These are phyloP conservation scores for Trichoderma gamsii DNA, from an alignment of 495 filamentous ascomycete species.

Conservation along the genomic window DNA sequence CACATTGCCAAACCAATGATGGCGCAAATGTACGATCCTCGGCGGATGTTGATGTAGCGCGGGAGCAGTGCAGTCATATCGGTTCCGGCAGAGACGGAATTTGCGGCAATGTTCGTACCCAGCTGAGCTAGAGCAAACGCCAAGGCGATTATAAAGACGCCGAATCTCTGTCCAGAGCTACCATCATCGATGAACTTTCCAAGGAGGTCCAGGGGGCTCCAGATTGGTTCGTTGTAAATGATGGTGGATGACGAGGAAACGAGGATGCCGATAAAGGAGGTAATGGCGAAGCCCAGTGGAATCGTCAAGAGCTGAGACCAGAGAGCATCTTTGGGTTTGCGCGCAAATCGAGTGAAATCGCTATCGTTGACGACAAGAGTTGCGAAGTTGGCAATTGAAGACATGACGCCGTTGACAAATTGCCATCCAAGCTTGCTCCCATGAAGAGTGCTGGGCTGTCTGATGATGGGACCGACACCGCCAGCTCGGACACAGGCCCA, in stretches of 20 bases:
- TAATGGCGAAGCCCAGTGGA: slow-evolving; percentile 78
- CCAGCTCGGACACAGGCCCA: slow-evolving; percentile 82
- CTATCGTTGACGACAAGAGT: slow-evolving; percentile 82
- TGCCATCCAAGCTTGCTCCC: slow-evolving; percentile 74
- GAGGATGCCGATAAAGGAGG: slow-evolving; percentile 90
- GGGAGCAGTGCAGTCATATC: slow-evolving; percentile 90
- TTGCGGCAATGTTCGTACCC: slow-evolving; percentile 91
- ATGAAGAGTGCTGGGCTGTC: slow-evolving; percentile 56
- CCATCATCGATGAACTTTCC: slow-evolving; percentile 67
- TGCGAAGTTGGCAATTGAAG: slow-evolving; percentile 86
- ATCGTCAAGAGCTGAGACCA: slow-evolving; percentile 89
- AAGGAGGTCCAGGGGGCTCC: slow-evolving; percentile 79
- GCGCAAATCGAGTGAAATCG: slow-evolving; percentile 83
- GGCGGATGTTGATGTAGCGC: slow-evolving; percentile 79
- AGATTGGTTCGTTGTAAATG: slow-evolving; percentile 67
- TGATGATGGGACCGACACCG: slow-evolving; percentile 78
- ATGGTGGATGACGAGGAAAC: slow-evolving; percentile 79
- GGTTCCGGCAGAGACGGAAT: slow-evolving; percentile 82
- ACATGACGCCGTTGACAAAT: slow-evolving; percentile 80
- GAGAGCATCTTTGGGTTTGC: slow-evolving; percentile 72
- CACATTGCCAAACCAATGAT: slow-evolving; percentile 79
- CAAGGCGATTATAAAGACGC: slow-evolving; percentile 78
- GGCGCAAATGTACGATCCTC: slow-evolving; percentile 87
- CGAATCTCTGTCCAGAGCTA: slow-evolving; percentile 70
- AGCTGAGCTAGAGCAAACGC: slow-evolving; percentile 85